Conservation (phyloP, 2,329 filamentous ascomycete species). For the Chalaropsis ovoidea region DNA sequence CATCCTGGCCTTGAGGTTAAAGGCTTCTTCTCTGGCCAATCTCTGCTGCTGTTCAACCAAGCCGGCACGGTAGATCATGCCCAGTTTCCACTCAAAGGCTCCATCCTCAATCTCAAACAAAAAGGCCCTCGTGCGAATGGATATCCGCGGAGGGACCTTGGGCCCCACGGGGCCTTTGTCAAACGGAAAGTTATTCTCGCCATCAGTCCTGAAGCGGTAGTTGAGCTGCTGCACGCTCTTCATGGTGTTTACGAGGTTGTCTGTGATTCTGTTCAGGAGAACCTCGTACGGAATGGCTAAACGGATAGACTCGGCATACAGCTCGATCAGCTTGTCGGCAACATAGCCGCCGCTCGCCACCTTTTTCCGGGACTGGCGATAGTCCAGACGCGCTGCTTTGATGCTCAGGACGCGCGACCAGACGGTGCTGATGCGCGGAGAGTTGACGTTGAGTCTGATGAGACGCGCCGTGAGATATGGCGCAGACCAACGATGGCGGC, state of each 20-base stretch:
- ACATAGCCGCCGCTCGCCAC: conserved; percentile 46
- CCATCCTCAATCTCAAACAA: conserved; percentile 92
- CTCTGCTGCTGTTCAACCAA: conserved; percentile 83
- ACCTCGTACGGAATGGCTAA: conserved; percentile 85
- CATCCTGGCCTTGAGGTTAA: conserved; percentile 75
- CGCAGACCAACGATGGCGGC: conserved; percentile 75
- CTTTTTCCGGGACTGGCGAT: conserved; percentile 66
- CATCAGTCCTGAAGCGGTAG: conserved; percentile 69
- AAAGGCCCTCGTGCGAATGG: conserved; percentile 68
- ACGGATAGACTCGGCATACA: conserved; percentile 75
- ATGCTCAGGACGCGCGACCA: conserved; percentile 84
- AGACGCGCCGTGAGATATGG: conserved; percentile 72
- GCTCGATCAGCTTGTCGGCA: conserved; percentile 73
- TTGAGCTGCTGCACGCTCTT: conserved; percentile 88
- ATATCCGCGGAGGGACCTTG: conserved; percentile 77
- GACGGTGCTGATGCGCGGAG: conserved; percentile 67
- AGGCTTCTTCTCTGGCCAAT: conserved; percentile 80
- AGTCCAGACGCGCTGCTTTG: conserved; percentile 68
- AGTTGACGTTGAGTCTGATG: conserved; percentile 75
- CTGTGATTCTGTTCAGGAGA: conserved; percentile 79
- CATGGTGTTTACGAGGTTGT: conserved; percentile 78
- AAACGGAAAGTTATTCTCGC: conserved; percentile 69
- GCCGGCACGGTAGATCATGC: conserved; percentile 84
- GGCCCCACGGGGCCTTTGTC: conserved; percentile 77
- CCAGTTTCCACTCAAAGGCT: conserved; percentile 93